Conservation (phyloP, 2,329 filamentous ascomycete species). For the Beauveria brongniartii region DNA sequence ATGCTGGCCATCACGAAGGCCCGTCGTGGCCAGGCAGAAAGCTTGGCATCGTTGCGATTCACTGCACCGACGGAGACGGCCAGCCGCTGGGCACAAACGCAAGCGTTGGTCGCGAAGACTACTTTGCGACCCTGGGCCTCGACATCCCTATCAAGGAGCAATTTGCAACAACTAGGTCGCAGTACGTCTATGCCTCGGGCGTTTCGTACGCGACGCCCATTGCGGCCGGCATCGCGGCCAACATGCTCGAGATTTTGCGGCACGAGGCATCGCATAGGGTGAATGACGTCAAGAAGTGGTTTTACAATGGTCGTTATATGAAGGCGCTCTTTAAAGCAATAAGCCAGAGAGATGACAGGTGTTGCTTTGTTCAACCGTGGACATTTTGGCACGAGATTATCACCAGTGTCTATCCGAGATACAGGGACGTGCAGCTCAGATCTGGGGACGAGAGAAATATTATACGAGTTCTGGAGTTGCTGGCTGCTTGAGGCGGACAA, state of each 20-base stretch:
- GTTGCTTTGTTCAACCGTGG: neutral
- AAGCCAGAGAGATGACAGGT: neutral
- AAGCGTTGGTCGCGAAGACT: neutral
- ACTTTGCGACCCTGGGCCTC: neutral
- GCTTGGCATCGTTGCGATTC: neutral
- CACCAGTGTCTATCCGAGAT: neutral
- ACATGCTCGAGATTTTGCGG: neutral
- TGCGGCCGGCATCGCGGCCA: neutral
- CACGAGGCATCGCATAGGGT: neutral
- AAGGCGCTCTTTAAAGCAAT: neutral
- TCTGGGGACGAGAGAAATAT: neutral
- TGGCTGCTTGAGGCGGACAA: neutral
- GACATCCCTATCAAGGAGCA: neutral
- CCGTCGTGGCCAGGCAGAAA: neutral
- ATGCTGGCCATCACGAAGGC: neutral
- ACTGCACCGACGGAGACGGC: neutral
- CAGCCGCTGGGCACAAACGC: neutral
- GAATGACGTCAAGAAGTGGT: neutral
- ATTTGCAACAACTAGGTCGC: too few relatives aligned
- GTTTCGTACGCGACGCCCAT: neutral
- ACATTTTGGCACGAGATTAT: neutral
- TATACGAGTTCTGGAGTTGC: neutral
- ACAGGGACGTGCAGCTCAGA: neutral
- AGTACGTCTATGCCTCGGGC: neutral
- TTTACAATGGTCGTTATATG: neutral